Percentiles rank a stretch among this genome's conserved stretches.
Conservation (phyloP, 805 yeast genomes). For the Kazachstania africana region DNA sequence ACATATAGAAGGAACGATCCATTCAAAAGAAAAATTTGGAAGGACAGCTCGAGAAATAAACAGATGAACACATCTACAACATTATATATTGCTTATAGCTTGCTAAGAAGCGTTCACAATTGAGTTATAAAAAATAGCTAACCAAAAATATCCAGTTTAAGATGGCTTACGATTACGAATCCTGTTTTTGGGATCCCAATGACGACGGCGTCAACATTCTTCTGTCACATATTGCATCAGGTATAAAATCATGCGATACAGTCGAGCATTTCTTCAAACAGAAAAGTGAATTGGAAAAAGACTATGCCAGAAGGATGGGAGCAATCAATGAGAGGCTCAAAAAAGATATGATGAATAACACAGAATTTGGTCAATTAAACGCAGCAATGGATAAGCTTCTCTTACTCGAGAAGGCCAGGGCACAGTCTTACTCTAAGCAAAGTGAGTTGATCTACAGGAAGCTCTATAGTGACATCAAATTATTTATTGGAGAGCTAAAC, state of each 20-base stretch:
- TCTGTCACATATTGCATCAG: constrained; percentile 18
- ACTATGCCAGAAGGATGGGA: constrained; percentile 23
- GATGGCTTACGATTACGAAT: constrained; percentile 20
- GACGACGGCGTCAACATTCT: constrained; percentile 23
- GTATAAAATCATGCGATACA: constrained; percentile 18
- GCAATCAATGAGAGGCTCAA: constrained; percentile 21
- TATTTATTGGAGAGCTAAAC: constrained; percentile 15
- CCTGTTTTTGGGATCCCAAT: constrained; percentile 27
- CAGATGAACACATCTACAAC: too few relatives aligned
- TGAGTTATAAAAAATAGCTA: too few relatives aligned
- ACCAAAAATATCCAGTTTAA: too few relatives aligned
- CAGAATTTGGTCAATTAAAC: constrained; percentile 23
- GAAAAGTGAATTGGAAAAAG: constrained; percentile 24
- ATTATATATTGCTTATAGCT: too few relatives aligned
- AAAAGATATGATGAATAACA: constrained; percentile 11
- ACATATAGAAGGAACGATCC: too few relatives aligned
- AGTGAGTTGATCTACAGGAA: constrained; percentile 19
- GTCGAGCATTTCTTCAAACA: constrained; percentile 20
- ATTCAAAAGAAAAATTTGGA: too few relatives aligned
- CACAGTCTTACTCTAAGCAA: constrained; percentile 23
- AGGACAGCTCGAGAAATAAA: too few relatives aligned
- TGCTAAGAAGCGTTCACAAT: too few relatives aligned
- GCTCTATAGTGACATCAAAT: constrained; percentile 15
- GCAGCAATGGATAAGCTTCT: constrained; percentile 10
- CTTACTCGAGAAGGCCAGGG: constrained; percentile 14